Evolutionary conservation across 306 rosid genomes (phyloP), one percentile per base, ranked within the genome.

Genomic region (Fagus sylvatica): DNA sequence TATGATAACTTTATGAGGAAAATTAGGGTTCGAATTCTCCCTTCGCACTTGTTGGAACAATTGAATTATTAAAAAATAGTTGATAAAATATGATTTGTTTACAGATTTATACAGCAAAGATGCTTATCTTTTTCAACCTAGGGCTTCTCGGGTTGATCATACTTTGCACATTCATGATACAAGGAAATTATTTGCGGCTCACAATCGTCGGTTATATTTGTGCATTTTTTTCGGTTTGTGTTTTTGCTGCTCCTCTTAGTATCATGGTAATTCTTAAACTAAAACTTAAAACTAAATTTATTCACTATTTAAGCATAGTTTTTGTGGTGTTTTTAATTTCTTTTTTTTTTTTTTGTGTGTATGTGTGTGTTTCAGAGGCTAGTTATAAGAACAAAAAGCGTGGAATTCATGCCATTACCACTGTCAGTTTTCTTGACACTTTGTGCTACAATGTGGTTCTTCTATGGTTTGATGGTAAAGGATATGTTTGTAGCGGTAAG

Each of bases 171-270:
- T 48, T 3, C 41, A 39, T 62, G 5, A 51, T 73, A 9, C 16
- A 71, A 39, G 7, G 74, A 4, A 12, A 0, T 10, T 5, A 1
- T 17, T 49, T 53, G 10, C 61, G 79, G 61, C 59, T 78, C 1
- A 82, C 32, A 40, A 40, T 54, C 1, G 81, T 79, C 0, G 90
- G 86, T 4, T 87, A 81, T 81, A 79, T 77, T 37, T 79, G 80
- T 36, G 90, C 77, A 0, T 55, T 78, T 0, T 81, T 76, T 33
- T 81, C 86, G 17, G 78, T 87, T 22, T 69, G 79, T 42, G 85
- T 84, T 6, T 87, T 69, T 56, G 88, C 88, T 5, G 76, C 90
- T 60, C 90, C 90, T 36, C 86, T 87, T 0, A 65, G 84, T 51
- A 70, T 84, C 69, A 77, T 87, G 86, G 90, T 22, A 3, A 28